Percentiles rank a stretch among this genome's conserved stretches.
Conservation (phyloP, 73 alveolate species). For the Stentor coeruleus region DNA sequence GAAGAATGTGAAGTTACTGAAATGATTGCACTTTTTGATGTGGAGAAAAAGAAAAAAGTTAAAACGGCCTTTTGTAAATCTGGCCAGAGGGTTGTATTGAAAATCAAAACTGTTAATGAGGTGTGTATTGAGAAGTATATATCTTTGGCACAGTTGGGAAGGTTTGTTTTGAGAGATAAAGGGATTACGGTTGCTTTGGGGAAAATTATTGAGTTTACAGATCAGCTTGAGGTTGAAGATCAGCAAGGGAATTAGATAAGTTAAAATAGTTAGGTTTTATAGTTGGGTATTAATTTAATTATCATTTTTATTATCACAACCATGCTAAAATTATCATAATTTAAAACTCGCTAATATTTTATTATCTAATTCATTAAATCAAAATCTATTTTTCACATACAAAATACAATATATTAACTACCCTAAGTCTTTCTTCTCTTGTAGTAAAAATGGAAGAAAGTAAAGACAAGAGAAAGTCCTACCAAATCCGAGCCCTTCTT, state of each 20-base stretch:
- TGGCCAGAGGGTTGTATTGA: constrained; percentile 57
- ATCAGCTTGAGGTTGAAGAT: constrained; percentile 14
- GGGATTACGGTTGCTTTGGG: constrained; percentile 79
- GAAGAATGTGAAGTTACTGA: constrained; percentile 76
- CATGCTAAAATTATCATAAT: too few species aligned
- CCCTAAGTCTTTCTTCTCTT: too few species aligned
- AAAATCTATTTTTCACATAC: too few species aligned
- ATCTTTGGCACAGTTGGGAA: constrained; percentile 65
- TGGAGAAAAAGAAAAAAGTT: constrained; percentile 64
- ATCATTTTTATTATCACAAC: too few species aligned
- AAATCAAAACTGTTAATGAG: constrained; percentile 25
- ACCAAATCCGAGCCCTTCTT: constrained; percentile 61
- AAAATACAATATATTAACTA: too few species aligned
- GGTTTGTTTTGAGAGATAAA: constrained; percentile 89
- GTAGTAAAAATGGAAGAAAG: constrained; percentile 24
- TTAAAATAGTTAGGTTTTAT: too few species aligned
- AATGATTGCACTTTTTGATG: constrained; percentile 61
- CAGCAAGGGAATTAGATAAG: constrained; percentile 21
- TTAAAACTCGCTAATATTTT: too few species aligned
- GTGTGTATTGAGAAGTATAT: constrained; percentile 76
- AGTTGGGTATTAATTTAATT: too few species aligned
- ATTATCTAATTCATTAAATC: too few species aligned
- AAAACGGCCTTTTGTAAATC: constrained; percentile 68
- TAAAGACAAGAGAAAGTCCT: neutral
- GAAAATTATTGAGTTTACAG: constrained; percentile 55